These are phyloP conservation scores for Hypoxylon sp. DNA, from an alignment of 2,329 filamentous ascomycete genomes.

Conservation along the genomic window DNA sequence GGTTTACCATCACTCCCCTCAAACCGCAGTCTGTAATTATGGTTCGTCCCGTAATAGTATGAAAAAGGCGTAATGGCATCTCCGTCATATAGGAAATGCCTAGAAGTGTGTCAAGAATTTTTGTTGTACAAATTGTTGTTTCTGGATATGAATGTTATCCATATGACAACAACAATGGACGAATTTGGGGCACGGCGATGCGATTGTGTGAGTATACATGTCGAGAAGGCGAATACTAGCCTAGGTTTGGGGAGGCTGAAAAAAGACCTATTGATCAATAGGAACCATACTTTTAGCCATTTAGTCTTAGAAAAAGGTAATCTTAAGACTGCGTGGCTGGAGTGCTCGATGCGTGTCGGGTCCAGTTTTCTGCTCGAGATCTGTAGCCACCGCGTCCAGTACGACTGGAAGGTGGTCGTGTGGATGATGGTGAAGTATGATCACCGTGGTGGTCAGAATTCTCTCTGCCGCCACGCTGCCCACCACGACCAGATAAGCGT, in stretches of 20 bases:
- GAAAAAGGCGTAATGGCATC: slow-evolving; percentile 23
- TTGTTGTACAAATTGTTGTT: slow-evolving; percentile 30
- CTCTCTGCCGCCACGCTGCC: slow-evolving; percentile 35
- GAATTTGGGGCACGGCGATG: slow-evolving; percentile 18
- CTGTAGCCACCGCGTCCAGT: slow-evolving; percentile 30
- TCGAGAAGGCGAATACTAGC: no score
- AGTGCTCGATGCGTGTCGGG: slow-evolving; percentile 23
- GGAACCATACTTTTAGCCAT: no score
- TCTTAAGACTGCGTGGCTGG: slow-evolving; percentile 30
- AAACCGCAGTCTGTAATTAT: slow-evolving; percentile 12
- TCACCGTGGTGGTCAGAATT: slow-evolving; percentile 29
- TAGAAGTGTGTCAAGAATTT: slow-evolving; percentile 19
- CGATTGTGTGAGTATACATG: slow-evolving; percentile 23
- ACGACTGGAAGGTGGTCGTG: slow-evolving; percentile 28
- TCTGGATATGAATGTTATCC: slow-evolving; percentile 19
- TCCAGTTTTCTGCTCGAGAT: slow-evolving; percentile 32
- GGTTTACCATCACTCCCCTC: slow-evolving; percentile 12
- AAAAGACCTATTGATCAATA: no score
- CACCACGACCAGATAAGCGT: slow-evolving; percentile 29
- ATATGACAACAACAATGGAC: slow-evolving; percentile 12
- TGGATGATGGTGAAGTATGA: slow-evolving; percentile 22
- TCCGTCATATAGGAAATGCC: slow-evolving; percentile 16
- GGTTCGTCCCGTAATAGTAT: slow-evolving; percentile 15
- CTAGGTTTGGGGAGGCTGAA: no score
- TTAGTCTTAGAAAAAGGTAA: not conserved